phyloP scores from a whole-genome alignment of 2,329 filamentous ascomycete species.

The Zelopaecilomyces penicillatus region DNA sequence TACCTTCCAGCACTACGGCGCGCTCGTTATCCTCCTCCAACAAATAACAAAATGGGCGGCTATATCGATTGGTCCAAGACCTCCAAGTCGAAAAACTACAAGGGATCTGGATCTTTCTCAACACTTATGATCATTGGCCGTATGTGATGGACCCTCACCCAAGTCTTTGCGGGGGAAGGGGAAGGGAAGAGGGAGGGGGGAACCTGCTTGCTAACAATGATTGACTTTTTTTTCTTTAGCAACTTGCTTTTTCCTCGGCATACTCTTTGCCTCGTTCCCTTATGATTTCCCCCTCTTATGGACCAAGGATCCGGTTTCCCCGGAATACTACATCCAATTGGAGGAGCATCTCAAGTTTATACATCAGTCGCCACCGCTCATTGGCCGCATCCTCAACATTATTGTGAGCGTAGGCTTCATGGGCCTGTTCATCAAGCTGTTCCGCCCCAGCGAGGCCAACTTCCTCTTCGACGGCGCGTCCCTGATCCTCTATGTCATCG shows the following conservation, averaged over 20 bases:
- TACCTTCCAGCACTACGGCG: no score
- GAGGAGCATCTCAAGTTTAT: conserved; percentile 87
- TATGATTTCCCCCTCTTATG: conserved; percentile 92
- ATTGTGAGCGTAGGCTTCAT: conserved; percentile 79
- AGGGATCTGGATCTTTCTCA: conserved; percentile 67
- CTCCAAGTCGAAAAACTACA: conserved; percentile 48
- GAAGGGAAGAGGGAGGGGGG: background rate
- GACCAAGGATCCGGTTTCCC: conserved; percentile 56
- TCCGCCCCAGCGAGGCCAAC: conserved; percentile 87
- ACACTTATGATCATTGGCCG: conserved; percentile 95
- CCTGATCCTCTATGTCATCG: conserved; percentile 74
- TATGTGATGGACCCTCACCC: conserved; percentile 41
- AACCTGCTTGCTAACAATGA: background rate
- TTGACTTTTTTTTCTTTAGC: conserved; percentile 38
- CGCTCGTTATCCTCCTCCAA: conserved; percentile 6
- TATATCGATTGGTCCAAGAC: conserved; percentile 49
- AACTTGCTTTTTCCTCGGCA: conserved; percentile 94
- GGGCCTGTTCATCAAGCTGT: conserved; percentile 90
- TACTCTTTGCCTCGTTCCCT: conserved; percentile 92
- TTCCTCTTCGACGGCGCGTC: conserved; percentile 87
- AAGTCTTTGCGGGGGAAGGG: no score
- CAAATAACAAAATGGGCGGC: conserved; percentile 19
- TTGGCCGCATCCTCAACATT: conserved; percentile 89
- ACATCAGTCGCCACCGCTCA: conserved; percentile 83
- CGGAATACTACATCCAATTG: conserved; percentile 70